Percentiles rank a stretch among this genome's conserved stretches.
Conservation (phyloP, 2,329 filamentous ascomycete genomes). For the Teratosphaeria pseudoeucalypti region DNA sequence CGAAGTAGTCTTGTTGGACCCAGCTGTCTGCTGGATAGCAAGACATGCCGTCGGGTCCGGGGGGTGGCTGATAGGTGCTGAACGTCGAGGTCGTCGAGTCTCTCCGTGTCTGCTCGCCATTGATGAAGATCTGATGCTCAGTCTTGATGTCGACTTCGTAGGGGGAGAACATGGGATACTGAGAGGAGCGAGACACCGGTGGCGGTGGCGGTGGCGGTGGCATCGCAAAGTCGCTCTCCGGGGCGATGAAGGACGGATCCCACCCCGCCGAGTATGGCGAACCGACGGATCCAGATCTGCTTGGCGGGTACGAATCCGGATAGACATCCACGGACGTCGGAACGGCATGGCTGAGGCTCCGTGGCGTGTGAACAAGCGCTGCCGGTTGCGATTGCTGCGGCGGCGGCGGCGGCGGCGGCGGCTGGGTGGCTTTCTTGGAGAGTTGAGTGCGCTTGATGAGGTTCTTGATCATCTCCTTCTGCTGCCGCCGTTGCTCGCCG, state of each 20-base stretch:
- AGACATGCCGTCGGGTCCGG: slow-evolving; percentile 54
- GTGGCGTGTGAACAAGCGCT: slow-evolving; percentile 53
- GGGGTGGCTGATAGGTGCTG: slow-evolving; percentile 77
- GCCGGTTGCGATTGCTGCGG: slow-evolving; percentile 21
- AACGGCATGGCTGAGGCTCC: slow-evolving; percentile 69
- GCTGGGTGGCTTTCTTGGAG: slow-evolving; percentile 64
- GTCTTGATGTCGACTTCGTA: slow-evolving; percentile 96
- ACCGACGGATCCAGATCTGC: slow-evolving; percentile 66
- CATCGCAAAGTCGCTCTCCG: slow-evolving; percentile 51
- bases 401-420: slow-evolving; percentile 13
- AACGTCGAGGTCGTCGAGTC: slow-evolving; percentile 89
- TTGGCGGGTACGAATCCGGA: slow-evolving; percentile 62
- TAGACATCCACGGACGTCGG: slow-evolving; percentile 66
- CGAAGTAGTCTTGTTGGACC: slow-evolving; percentile 61
- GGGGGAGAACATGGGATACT: slow-evolving; percentile 55
- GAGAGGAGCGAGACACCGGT: slow-evolving; percentile 14
- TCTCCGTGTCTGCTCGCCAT: slow-evolving; percentile 72
- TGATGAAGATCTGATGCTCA: slow-evolving; percentile 85
- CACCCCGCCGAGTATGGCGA: slow-evolving; percentile 59
- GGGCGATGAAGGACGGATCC: slow-evolving; percentile 55
- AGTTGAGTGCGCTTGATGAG: slow-evolving; percentile 97
- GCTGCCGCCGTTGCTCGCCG: slow-evolving; percentile 68
- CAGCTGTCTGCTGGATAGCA: slow-evolving; percentile 57
- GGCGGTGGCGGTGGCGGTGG: slow-evolving; percentile 41
- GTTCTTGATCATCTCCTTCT: slow-evolving; percentile 94